phyloP scores from a whole-genome alignment of 163 green algal genomes.

The Scenedesmus sp. region DNA sequence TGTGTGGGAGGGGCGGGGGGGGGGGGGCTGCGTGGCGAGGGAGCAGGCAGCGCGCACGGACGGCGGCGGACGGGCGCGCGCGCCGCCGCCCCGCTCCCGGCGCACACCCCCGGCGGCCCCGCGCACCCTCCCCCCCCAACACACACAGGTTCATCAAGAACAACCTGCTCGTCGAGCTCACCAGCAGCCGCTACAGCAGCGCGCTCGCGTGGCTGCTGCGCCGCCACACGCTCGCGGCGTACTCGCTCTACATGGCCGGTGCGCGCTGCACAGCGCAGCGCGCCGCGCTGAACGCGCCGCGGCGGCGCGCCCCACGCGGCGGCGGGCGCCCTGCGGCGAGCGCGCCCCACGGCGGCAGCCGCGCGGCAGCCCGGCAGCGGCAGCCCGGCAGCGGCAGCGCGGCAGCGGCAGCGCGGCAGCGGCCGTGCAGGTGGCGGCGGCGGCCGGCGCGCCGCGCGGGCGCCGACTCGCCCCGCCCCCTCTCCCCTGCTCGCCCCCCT shows the following conservation, averaged over 20 bases:
- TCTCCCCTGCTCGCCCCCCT: neutral
- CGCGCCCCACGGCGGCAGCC: too few species aligned
- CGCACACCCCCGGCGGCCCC: neutral
- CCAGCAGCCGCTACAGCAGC: slow-evolving; percentile 51
- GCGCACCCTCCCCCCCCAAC: neutral
- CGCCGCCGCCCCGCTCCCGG: neutral
- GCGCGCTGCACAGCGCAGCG: neutral
- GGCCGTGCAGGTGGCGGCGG: neutral
- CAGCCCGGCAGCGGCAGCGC: too few species aligned
- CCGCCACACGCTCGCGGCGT: slow-evolving; percentile 88
- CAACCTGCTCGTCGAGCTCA: slow-evolving; percentile 88
- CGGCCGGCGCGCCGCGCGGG: too few species aligned
- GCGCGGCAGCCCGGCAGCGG: too few species aligned
- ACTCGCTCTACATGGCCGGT: slow-evolving; percentile 88
- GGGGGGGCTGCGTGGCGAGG: neutral
- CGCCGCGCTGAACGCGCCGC: too few species aligned
- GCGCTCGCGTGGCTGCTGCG: slow-evolving; percentile 74
- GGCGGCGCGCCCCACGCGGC: too few species aligned
- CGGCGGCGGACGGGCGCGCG: neutral
- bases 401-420: neutral
- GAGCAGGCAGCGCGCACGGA: neutral
- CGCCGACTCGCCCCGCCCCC: too few species aligned
- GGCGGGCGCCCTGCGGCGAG: too few species aligned
- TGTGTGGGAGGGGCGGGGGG: too few species aligned
- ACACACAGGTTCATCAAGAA: slow-evolving; percentile 88